Evolutionary conservation across 2,329 filamentous ascomycete species (phyloP).

Genomic region (Lanzia echinophila): DNA sequence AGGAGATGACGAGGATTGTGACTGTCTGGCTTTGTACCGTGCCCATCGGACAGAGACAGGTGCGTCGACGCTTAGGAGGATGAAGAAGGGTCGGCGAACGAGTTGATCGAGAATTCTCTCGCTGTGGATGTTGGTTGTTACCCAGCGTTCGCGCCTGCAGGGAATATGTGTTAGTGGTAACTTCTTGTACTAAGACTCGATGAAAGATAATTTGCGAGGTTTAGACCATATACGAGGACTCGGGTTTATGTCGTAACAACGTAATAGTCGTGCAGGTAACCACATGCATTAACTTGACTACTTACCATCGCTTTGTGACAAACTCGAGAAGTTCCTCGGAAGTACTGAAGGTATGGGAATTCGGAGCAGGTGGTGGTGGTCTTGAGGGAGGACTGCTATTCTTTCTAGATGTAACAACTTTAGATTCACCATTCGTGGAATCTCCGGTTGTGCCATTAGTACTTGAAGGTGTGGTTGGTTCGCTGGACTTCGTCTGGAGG

Average conservation of each 20-base stretch:
- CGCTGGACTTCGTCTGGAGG: slow-evolving; percentile 36
- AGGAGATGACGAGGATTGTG: slow-evolving; percentile 22
- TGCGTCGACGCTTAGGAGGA: slow-evolving; percentile 86
- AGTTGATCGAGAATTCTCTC: slow-evolving; percentile 69
- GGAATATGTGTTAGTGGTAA: too few species aligned
- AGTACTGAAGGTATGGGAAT: slow-evolving; percentile 46
- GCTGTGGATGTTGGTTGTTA: slow-evolving; percentile 76
- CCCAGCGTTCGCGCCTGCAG: slow-evolving; percentile 80
- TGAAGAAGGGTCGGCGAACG: slow-evolving; percentile 78
- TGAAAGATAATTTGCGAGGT: too few species aligned
- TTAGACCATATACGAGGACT: too few species aligned
- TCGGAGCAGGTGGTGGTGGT: slow-evolving; percentile 1
- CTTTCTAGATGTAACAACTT: background rate
- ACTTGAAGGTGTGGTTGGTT: background rate
- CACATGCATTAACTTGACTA: too few species aligned
- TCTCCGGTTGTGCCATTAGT: slow-evolving; percentile 2
- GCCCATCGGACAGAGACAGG: slow-evolving; percentile 79
- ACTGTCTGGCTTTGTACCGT: slow-evolving; percentile 57
- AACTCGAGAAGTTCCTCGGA: slow-evolving; percentile 70
- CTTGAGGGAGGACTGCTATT: background rate
- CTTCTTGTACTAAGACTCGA: too few species aligned
- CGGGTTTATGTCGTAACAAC: too few species aligned
- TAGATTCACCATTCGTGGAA: background rate
- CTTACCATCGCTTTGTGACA: slow-evolving; percentile 74
- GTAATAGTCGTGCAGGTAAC: too few species aligned